phyloP scores from a whole-genome alignment of 2,329 filamentous ascomycete genomes.

The Botrytis pseudocinerea region DNA sequence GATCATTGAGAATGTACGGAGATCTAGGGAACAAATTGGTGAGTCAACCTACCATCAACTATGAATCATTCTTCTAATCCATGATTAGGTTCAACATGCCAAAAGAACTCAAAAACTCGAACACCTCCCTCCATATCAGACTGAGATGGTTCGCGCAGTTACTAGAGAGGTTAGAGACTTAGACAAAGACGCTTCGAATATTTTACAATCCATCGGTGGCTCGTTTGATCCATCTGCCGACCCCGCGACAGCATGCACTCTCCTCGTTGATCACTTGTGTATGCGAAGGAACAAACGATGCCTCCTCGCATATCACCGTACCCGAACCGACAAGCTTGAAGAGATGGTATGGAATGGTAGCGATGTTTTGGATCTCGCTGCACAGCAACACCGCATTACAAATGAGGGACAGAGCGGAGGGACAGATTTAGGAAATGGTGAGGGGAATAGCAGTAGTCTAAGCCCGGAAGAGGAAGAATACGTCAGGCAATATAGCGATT shows the following conservation, averaged over 20 bases:
- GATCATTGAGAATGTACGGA: slow-evolving; percentile 59
- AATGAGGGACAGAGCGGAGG: slow-evolving; percentile 40
- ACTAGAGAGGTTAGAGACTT: slow-evolving; percentile 92
- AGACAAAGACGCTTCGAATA: slow-evolving; percentile 76
- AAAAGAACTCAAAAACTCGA: slow-evolving; percentile 88
- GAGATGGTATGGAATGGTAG: slow-evolving; percentile 89
- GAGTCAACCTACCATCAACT: slow-evolving; percentile 29
- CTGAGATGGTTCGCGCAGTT: slow-evolving; percentile 83
- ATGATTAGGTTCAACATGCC: slow-evolving; percentile 81
- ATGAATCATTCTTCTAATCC: slow-evolving; percentile 8
- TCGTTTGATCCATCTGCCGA: slow-evolving; percentile 85
- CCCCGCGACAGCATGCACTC: slow-evolving; percentile 79
- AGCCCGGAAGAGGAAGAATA: slow-evolving; percentile 98
- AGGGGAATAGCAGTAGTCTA: slow-evolving; percentile 68
- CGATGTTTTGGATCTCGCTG: slow-evolving; percentile 73
- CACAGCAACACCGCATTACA: slow-evolving; percentile 51
- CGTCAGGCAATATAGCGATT: slow-evolving; percentile 84
- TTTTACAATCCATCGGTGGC: slow-evolving; percentile 56
- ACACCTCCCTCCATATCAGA: slow-evolving; percentile 87
- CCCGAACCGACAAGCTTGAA: slow-evolving; percentile 86
- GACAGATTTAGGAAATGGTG: slow-evolving; percentile 45
- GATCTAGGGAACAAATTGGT: slow-evolving; percentile 70
- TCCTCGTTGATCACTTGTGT: slow-evolving; percentile 90
- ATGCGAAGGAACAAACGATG: slow-evolving; percentile 97
- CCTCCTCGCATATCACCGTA: slow-evolving; percentile 88